Percentiles rank a stretch among this genome's conserved stretches.
Conservation (phyloP, 257 asterid genomes). For the Datura wrightii region DNA sequence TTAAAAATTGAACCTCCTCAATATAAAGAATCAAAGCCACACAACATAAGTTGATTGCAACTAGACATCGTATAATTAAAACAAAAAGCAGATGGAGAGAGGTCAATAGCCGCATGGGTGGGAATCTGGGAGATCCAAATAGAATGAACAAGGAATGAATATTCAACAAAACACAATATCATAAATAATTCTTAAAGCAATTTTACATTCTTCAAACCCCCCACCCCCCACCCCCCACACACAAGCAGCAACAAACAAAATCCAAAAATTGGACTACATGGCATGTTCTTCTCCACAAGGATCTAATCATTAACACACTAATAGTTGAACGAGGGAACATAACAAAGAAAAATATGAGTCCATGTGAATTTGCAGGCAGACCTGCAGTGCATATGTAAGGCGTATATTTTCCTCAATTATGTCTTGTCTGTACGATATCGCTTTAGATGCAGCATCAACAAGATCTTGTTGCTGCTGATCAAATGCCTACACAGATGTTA, state of each 20-base stretch:
- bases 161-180: constrained; percentile 20
- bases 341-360: constrained; percentile 30
- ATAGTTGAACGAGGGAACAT: neutral
- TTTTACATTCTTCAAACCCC: neutral
- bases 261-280: neutral
- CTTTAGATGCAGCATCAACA: constrained; percentile 97
- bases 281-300: constrained; percentile 10
- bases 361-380: constrained; percentile 33
- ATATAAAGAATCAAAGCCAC: constrained; percentile 17
- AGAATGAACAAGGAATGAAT: constrained; percentile 19
- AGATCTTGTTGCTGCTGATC: constrained; percentile 99
- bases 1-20: neutral
- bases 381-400: constrained; percentile 96
- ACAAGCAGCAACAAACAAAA: neutral
- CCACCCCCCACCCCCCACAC: neutral
- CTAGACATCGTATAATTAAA: neutral
- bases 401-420: constrained; percentile 98
- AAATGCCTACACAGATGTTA: constrained; percentile 67
- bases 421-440: constrained; percentile 94
- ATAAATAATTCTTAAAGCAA: neutral
- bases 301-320: neutral
- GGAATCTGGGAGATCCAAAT: constrained; percentile 13
- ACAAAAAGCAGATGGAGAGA: neutral
- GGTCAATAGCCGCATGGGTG: neutral
- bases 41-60: neutral